A percentile compares a stretch with the other conserved stretches of the same genome.
These are phyloP conservation scores for Bipolaris gigantea DNA, from an alignment of 2,329 filamentous ascomycete species.

Conservation along the genomic window DNA sequence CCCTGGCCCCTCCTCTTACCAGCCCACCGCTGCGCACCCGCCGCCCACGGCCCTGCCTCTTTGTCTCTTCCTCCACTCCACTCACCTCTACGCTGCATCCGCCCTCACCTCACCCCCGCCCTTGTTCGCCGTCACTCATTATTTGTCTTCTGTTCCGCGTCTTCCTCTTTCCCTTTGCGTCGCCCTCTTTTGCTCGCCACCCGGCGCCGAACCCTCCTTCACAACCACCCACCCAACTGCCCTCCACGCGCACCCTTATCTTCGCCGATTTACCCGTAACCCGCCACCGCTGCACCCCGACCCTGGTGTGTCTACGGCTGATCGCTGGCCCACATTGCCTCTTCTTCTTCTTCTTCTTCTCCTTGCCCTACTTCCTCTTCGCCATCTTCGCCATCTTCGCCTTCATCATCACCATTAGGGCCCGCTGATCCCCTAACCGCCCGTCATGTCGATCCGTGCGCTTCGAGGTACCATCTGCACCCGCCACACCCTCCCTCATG, in stretches of 20 bases:
- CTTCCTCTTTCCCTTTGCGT: background rate
- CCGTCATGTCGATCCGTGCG: constrained; percentile 23
- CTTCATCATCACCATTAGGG: background rate
- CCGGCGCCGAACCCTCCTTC: background rate
- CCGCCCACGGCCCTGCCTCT: constrained; percentile 3
- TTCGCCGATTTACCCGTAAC: background rate
- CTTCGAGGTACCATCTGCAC: constrained; percentile 15
- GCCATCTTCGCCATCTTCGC: background rate
- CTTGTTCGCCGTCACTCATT: constrained; percentile 20
- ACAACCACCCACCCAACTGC: constrained; percentile 7
- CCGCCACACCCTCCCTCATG: background rate
- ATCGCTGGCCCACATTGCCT: constrained; percentile 14
- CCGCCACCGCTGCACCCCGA: constrained; percentile 7
- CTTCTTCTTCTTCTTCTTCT: background rate
- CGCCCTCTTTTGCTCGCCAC: background rate
- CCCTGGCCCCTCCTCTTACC: constrained; percentile 12
- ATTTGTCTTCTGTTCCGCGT: background rate
- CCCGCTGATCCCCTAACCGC: constrained; percentile 18
- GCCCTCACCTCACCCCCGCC: constrained; percentile 1
- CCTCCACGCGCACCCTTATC: constrained; percentile 4
- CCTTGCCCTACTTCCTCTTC: no score
- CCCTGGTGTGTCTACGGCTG: constrained; percentile 10
- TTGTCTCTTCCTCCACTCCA: background rate
- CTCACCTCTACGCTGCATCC: background rate
- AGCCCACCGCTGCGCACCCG: constrained; percentile 2